A percentile compares a stretch with the other conserved stretches of the same genome.
Conservation (phyloP, 345 rosid species). For the Acer yangbiense region DNA sequence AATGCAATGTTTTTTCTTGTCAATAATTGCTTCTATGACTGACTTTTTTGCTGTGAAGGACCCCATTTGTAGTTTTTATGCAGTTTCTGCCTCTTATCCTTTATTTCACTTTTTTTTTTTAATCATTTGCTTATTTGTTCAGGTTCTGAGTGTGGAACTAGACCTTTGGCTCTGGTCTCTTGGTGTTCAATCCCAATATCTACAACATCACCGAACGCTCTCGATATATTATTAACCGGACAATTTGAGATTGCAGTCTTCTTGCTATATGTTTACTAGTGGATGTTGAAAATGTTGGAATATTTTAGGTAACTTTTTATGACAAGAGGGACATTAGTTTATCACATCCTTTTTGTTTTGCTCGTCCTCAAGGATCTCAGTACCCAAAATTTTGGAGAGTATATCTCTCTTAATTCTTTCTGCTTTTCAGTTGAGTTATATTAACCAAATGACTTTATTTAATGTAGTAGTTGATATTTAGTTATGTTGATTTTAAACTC, state of each 20-base stretch:
- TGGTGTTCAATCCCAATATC: conserved; percentile 55
- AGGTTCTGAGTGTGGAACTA: conserved; percentile 75
- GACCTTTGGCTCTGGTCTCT: conserved; percentile 91
- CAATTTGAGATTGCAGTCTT: conserved; percentile 9
- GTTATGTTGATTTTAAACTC: no score
- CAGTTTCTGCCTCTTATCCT: not conserved
- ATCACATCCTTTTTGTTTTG: not conserved
- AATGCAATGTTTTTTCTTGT: not conserved
- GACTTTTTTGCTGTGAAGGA: not conserved
- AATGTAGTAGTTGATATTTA: not conserved
- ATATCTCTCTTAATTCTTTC: conserved; percentile 3
- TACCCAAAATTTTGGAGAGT: conserved; percentile 2
- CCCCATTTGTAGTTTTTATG: not conserved
- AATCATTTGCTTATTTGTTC: conserved; percentile 23
- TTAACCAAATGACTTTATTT: not conserved
- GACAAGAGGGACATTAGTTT: not conserved
- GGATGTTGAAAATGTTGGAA: not conserved
- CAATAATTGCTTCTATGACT: not conserved
- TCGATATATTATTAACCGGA: conserved; percentile 61
- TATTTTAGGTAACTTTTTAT: not conserved
- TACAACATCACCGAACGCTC: conserved; percentile 67
- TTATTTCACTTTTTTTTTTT: conserved; percentile 1
- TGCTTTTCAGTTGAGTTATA: not conserved
- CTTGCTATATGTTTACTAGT: not conserved
- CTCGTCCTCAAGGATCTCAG: not conserved